Base-by-base conservation (phyloP, 345 rosid species). In the Psidium friedrichsthalianum region DNA sequence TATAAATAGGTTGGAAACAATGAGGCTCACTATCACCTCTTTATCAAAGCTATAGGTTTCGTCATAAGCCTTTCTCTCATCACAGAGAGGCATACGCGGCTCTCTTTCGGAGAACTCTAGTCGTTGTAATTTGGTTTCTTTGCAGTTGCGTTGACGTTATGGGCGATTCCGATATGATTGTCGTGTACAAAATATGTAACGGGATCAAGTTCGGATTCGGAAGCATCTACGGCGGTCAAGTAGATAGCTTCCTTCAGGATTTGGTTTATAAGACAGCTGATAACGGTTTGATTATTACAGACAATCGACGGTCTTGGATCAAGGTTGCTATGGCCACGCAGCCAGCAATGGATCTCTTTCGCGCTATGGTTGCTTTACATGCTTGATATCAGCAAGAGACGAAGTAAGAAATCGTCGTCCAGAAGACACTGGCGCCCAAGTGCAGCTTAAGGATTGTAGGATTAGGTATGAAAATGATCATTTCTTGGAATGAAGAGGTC, bases 191-290 rank as follows among this genome's bases (percentile, higher is more conserved):
- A 27, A 61, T 61, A 15, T 14, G 3, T 15, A 61, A 61, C 20
- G 21, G 42, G 74, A 61, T 27, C 1, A 29, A 61, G 5, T 14
- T 6, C 3, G 1, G 20, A 1, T n/a, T 16, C 5, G 32, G 40
- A 15, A 29, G 74, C 10, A 0, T 1, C 21, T 61, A 14, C 18
- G 3, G 15, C 40, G 10, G 6, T 3, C 8, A 16, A 61, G 8
- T 61, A 5, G 21, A 29, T 16, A 29, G 21, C 21, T 10, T 61
- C 74, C 40, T n/a, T 29, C 21, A 61, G 3, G 74, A 61, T 27
- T 0, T 61, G 21, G 11, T n/a, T 13, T 10, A 0, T 27, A 0
- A 29, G 20, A 61, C 21, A 0, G 2, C 74, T 15, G 42, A 4
- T 29, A 61, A 61, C 11, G 42, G 36, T 36, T 36, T 36, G 36